Percentiles rank a stretch among this genome's conserved stretches.
phyloP scores from a whole-genome alignment of 371 early-diverging fungal genomes.

The Syncephalastrum contaminatum region DNA sequence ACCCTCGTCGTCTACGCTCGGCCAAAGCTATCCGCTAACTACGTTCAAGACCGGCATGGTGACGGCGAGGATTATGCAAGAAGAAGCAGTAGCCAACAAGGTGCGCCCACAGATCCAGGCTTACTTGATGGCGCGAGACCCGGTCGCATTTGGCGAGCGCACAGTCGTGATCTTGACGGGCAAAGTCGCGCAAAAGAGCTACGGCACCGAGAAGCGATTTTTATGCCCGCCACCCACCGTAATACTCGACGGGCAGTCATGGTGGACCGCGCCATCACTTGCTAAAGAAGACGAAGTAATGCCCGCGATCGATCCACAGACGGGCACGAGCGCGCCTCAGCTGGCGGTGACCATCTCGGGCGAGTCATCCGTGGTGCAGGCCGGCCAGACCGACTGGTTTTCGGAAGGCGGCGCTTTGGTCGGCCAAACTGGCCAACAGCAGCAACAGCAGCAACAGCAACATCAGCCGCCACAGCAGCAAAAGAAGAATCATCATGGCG shows the following conservation, averaged over 20 bases:
- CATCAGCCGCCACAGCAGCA: constrained; percentile 3
- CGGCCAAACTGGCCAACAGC: constrained; percentile 30
- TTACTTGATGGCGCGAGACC: constrained; percentile 42
- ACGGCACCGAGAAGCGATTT: constrained; percentile 81
- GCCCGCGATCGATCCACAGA: constrained; percentile 14
- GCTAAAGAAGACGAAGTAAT: neutral
- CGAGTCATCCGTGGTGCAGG: constrained; percentile 25
- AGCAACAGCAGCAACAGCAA: constrained; percentile 1
- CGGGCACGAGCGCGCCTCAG: constrained; percentile 14
- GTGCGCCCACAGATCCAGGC: constrained; percentile 36
- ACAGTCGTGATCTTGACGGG: constrained; percentile 65
- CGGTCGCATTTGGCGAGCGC: constrained; percentile 70
- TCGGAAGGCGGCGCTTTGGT: constrained; percentile 30
- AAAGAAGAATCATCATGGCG: constrained; percentile 7
- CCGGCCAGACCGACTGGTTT: constrained; percentile 43
- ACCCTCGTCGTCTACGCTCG: too few relatives aligned
- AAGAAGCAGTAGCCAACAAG: constrained; percentile 14
- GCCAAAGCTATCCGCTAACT: too few relatives aligned
- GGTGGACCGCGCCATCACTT: constrained; percentile 50
- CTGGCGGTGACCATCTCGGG: constrained; percentile 34
- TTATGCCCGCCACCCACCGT: constrained; percentile 81
- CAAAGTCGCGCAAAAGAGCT: constrained; percentile 80
- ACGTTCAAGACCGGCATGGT: constrained; percentile 15
- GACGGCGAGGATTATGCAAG: constrained; percentile 24
- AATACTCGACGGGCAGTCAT: constrained; percentile 66